These are phyloP conservation scores for Rutidosis leptorrhynchoides DNA, from an alignment of 129 eudicot genomes.

Conservation along the genomic window DNA sequence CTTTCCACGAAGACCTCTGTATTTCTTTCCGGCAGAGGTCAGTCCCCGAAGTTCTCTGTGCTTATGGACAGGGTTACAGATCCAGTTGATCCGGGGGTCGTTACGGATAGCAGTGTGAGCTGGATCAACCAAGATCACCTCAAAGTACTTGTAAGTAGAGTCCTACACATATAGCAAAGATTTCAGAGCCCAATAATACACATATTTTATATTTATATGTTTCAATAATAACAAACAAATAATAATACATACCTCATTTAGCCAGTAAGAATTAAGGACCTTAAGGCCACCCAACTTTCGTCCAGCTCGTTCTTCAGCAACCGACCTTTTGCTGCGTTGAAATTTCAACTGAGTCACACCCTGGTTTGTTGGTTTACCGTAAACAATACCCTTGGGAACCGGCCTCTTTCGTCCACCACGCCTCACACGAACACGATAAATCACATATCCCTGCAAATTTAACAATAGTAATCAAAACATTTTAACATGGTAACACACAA, in stretches of 20 bases:
- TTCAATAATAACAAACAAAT: too few species aligned
- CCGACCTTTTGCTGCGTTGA: too few species aligned
- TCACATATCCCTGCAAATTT: conserved; percentile 45
- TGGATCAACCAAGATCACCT: too few species aligned
- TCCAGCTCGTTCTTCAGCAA: too few species aligned
- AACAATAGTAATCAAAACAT: background rate
- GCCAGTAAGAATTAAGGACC: conserved; percentile 67
- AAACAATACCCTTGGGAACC: conserved; percentile 73
- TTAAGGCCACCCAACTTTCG: too few species aligned
- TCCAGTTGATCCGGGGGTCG: too few species aligned
- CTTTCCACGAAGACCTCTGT: conserved; percentile 77
- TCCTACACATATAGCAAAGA: conserved; percentile 38
- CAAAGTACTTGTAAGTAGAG: too few species aligned
- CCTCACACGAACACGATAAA: conserved; percentile 67
- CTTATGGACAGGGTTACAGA: too few species aligned
- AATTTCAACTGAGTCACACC: too few species aligned
- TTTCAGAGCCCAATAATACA: background rate
- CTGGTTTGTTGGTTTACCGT: too few species aligned
- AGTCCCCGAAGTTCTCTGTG: conserved; percentile 81
- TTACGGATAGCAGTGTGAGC: too few species aligned
- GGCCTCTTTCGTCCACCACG: conserved; percentile 88
- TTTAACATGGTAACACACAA: background rate
- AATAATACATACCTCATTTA: conserved; percentile 51
- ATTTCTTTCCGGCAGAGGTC: conserved; percentile 77
- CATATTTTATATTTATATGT: too few species aligned